Percentiles rank a stretch among this genome's conserved stretches.
These are phyloP conservation scores for Salix exigua DNA, from an alignment of 345 rosid genomes.

Conservation along the genomic window DNA sequence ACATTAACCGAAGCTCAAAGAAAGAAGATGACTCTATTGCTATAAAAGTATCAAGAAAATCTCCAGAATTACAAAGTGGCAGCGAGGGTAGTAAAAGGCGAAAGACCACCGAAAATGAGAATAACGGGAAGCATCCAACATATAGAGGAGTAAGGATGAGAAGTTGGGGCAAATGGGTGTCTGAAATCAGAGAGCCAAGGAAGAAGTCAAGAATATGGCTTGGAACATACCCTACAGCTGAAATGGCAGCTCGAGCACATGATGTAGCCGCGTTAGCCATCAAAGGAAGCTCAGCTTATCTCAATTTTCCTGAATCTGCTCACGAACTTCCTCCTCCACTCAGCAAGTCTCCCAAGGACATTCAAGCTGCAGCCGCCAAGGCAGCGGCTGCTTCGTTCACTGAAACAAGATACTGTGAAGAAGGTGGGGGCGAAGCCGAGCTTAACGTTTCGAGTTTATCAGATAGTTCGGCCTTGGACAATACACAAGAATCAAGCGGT, in stretches of 20 bases:
- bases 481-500: constrained; percentile 37
- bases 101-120: constrained; percentile 22
- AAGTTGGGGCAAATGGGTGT: constrained; percentile 93
- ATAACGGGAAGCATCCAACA: constrained; percentile 38
- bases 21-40: not conserved
- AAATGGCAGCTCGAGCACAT: constrained; percentile 88
- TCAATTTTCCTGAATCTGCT: constrained; percentile 57
- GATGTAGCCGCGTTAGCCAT: constrained; percentile 76
- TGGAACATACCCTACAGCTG: constrained; percentile 67
- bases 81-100: constrained; percentile 21
- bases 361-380: constrained; percentile 50
- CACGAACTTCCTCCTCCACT: constrained; percentile 51
- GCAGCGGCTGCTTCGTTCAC: constrained; percentile 48
- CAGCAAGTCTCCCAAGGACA: constrained; percentile 52
- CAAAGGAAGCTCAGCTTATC: constrained; percentile 57
- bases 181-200: constrained; percentile 70
- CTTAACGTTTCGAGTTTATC: constrained; percentile 19
- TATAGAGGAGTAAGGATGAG: constrained; percentile 72
- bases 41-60: constrained; percentile 34
- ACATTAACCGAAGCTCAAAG: constrained; percentile 8
- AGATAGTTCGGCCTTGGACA: constrained; percentile 21
- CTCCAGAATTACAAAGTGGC: constrained; percentile 20
- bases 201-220: constrained; percentile 87
- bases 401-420: constrained; percentile 7
- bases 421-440: constrained; percentile 30